Percentiles rank a stretch among this genome's conserved stretches.
phyloP scores from a whole-genome alignment of 2,329 filamentous ascomycete species.

The Diplocarpon rosae region DNA sequence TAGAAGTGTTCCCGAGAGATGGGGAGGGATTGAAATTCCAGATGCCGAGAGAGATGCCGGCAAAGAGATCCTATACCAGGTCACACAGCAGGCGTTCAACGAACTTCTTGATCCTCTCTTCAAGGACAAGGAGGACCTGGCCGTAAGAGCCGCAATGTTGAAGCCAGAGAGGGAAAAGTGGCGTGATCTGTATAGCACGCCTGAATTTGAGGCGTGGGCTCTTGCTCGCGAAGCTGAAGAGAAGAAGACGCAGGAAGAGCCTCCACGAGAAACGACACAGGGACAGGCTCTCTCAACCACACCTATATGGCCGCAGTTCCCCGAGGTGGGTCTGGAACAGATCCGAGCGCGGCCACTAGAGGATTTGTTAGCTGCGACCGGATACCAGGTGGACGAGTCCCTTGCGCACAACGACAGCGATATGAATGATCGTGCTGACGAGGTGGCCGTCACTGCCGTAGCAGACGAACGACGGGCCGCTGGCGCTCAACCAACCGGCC shows the following conservation, averaged over 20 bases:
- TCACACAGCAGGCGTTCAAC: conserved; percentile 87
- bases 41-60: conserved; percentile 70
- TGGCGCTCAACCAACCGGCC: too few species aligned
- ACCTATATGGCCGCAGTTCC: conserved; percentile 13
- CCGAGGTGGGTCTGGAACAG: conserved; percentile 23
- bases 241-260: not conserved
- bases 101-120: conserved; percentile 84
- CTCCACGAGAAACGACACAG: not conserved
- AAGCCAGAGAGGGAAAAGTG: conserved; percentile 48
- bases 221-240: conserved; percentile 12
- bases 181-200: conserved; percentile 36
- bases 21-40: conserved; percentile 69
- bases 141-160: conserved; percentile 55
- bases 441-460: not conserved
- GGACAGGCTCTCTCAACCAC: not conserved
- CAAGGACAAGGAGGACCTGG: conserved; percentile 65
- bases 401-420: not conserved
- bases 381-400: conserved; percentile 18
- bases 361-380: conserved; percentile 20
- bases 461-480: not conserved
- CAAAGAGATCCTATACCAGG: conserved; percentile 70
- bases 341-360: conserved; percentile 21
- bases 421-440: not conserved
- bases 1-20: conserved; percentile 59
- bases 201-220: conserved; percentile 30